These are phyloP conservation scores for Crithidia fasciculata DNA, from an alignment of 208 protist genomes.

Conservation along the genomic window DNA sequence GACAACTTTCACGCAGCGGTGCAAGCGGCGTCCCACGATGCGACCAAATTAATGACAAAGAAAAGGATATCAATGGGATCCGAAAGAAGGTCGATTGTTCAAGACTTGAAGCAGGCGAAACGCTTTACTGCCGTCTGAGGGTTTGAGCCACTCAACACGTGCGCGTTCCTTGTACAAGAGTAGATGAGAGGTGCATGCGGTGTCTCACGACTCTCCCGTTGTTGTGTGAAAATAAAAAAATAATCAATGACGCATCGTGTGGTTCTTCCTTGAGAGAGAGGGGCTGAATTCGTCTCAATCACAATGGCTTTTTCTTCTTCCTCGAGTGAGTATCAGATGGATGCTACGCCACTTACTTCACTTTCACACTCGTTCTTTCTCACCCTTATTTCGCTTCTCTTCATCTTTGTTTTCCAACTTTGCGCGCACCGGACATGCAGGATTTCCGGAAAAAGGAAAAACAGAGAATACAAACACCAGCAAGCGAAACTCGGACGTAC, in stretches of 20 bases:
- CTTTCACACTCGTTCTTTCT: neutral
- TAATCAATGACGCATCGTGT: neutral
- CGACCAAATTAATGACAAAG: neutral
- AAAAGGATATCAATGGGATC: neutral
- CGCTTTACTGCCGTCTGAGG: too few species aligned
- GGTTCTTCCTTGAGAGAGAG: too few species aligned
- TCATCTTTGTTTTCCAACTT: constrained; percentile 10
- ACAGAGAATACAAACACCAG: constrained; percentile 21
- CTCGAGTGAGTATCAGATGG: neutral
- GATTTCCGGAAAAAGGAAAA: neutral
- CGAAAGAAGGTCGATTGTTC: neutral
- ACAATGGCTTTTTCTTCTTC: neutral
- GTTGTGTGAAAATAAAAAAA: constrained; percentile 1
- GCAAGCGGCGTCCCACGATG: neutral
- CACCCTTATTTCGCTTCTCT: constrained; percentile 4
- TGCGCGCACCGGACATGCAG: neutral
- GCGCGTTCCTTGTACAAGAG: too few species aligned
- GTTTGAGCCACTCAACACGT: too few species aligned
- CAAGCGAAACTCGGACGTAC: neutral
- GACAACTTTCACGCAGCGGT: too few species aligned
- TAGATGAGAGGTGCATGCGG: too few species aligned
- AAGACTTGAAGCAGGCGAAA: too few species aligned
- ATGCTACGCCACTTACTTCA: neutral
- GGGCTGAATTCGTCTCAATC: too few species aligned
- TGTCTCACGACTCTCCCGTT: neutral